Percentiles rank a stretch among this genome's conserved stretches.
These are phyloP conservation scores for Lyophyllum decastes DNA, from an alignment of 768 basidiomycete species.

Conservation along the genomic window DNA sequence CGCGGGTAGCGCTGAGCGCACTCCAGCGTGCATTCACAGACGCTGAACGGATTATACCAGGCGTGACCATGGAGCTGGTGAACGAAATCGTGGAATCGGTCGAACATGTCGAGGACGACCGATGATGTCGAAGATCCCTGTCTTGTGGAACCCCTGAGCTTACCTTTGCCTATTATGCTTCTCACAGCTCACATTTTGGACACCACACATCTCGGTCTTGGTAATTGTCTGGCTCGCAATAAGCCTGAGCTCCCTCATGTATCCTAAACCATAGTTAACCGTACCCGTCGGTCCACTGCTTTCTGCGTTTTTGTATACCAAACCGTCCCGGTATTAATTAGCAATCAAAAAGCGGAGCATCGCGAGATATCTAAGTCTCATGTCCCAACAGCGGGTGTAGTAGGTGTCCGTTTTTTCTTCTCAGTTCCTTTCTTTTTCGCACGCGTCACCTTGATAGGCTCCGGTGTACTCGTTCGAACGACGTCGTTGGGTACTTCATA, in stretches of 20 bases:
- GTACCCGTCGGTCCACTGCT: conserved; percentile 9
- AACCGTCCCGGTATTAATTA: conserved; percentile 23
- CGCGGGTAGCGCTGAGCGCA: conserved; percentile 79
- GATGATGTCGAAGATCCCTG: conserved; percentile 32
- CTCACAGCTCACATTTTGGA: conserved; percentile 11
- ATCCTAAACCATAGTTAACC: conserved; percentile 11
- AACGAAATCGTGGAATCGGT: conserved; percentile 94
- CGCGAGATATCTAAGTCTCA: not conserved
- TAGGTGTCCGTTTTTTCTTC: conserved; percentile 68
- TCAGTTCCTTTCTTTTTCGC: conserved; percentile 64
- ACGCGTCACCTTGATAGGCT: conserved; percentile 76
- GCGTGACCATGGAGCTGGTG: conserved; percentile 89
- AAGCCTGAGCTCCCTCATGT: conserved; percentile 7
- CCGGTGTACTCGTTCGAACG: conserved; percentile 52
- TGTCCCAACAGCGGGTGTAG: not conserved
- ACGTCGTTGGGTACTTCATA: conserved; percentile 54
- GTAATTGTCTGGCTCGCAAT: not conserved
- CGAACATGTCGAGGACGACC: conserved; percentile 83
- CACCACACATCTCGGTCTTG: not conserved
- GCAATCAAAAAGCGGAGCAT: conserved; percentile 3
- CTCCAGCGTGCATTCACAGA: conserved; percentile 93
- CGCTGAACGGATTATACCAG: conserved; percentile 94
- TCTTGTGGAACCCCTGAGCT: not conserved
- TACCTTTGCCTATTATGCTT: conserved; percentile 5
- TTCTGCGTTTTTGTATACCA: conserved; percentile 24